Evolutionary conservation across 1,139 yeast genomes (phyloP), one percentile per base, ranked within the genome.

Genomic region (Torulaspora pretoriensis): DNA sequence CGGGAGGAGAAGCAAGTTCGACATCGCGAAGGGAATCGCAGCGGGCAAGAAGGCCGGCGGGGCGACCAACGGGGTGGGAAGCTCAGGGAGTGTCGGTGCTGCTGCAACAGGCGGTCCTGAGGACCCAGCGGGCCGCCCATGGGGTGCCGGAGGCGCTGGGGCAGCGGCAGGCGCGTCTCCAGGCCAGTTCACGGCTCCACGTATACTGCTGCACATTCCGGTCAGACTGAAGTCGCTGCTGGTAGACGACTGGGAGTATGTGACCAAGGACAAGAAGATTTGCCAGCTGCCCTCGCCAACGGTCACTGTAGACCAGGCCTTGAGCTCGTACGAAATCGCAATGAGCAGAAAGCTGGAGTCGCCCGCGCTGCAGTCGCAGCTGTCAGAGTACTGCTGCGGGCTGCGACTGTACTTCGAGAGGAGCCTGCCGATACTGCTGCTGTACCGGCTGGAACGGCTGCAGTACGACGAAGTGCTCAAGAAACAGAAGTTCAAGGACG

Each of bases 191-290:
- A 53, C 51, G 22, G 43, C 48, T 5, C 74, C 77, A 8, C 86
- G 80, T 52, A 70, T 83, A 27, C 64, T 68, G 39, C 57, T 84
- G 9, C 70, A 70, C 3, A 75, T 87, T 16, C 86, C 92, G 0
- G 80, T 80, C 45, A 68, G 72, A 34, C 70, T 92, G 48, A 89
- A 88, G 63, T 72, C 83, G 3, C 58, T 81, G 5, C 68, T 92
- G 35, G 95, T 90, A 1, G 90, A 88, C 60, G 97, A 92, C 68
- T 92, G 97, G 97, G 96, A 90, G 63, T 74, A 72, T 54, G 75
- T 90, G 39, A 88, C 97, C 1, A 86, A 86, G 57, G 85, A 86
- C 52, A 82, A 83, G 42, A 80, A 81, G 61, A 63, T 87, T 26
- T 75, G 86, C 6, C 67, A 74, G 22, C 63, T 88, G 32, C 95